Evolutionary conservation across 2,329 filamentous ascomycete species (phyloP).

Genomic region (Arthrobotrys iridis): DNA sequence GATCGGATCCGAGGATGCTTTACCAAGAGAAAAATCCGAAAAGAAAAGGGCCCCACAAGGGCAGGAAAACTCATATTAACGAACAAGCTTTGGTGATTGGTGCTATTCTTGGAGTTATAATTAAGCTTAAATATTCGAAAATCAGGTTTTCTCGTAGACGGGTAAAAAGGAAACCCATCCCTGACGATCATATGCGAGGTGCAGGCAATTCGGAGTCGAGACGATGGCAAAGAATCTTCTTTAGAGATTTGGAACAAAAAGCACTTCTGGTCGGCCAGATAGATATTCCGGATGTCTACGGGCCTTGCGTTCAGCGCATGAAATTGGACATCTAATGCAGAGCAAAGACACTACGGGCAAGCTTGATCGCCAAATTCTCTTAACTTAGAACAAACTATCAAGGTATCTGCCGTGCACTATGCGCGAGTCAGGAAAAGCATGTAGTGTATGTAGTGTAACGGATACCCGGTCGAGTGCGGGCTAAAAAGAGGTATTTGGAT

Average conservation of each 20-base stretch:
- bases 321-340: neutral
- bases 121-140: slow-evolving; percentile 42
- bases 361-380: slow-evolving; percentile 17
- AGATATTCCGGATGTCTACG: slow-evolving; percentile 34
- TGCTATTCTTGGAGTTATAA: slow-evolving; percentile 50
- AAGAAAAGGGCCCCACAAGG: slow-evolving; percentile 3
- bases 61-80: no score
- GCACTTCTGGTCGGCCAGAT: neutral
- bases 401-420: neutral
- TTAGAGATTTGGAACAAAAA: neutral
- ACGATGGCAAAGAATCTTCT: slow-evolving; percentile 13
- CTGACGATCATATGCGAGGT: neutral
- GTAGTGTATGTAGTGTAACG: slow-evolving; percentile 6
- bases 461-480: slow-evolving; percentile 11
- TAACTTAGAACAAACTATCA: neutral
- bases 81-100: slow-evolving; percentile 17
- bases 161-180: neutral
- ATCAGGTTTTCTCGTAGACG: neutral
- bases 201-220: neutral
- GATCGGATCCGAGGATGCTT: neutral
- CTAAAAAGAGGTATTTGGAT: slow-evolving; percentile 6
- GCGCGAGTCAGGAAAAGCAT: slow-evolving; percentile 10
- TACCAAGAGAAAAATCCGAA: neutral
- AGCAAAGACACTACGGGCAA: no score
- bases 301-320: neutral